These are phyloP conservation scores for Podaxis mareebaensis DNA, from an alignment of 768 basidiomycete species.

Conservation along the genomic window DNA sequence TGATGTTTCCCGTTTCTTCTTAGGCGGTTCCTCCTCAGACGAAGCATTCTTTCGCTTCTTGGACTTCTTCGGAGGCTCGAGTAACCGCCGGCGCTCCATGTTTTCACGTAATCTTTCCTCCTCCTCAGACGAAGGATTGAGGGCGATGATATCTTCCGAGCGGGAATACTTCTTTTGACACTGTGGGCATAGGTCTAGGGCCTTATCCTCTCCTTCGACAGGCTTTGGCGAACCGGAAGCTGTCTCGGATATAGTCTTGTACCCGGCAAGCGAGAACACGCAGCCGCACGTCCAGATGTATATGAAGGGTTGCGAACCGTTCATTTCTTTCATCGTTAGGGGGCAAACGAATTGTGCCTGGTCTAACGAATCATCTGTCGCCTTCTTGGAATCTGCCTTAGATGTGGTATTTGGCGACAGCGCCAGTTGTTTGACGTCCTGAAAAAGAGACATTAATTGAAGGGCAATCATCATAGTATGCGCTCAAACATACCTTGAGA, in stretches of 20 bases:
- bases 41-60: slow-evolving; percentile 60
- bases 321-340: slow-evolving; percentile 92
- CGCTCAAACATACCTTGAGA: slow-evolving; percentile 66
- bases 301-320: slow-evolving; percentile 84
- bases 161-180: slow-evolving; percentile 71
- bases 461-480: background rate
- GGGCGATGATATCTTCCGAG: slow-evolving; percentile 49
- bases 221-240: slow-evolving; percentile 26
- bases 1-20: slow-evolving; percentile 47
- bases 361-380: slow-evolving; percentile 37
- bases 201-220: slow-evolving; percentile 33
- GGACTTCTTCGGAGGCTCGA: slow-evolving; percentile 55
- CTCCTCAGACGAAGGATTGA: slow-evolving; percentile 76
- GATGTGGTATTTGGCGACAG: slow-evolving; percentile 75
- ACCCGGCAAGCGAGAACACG: slow-evolving; percentile 84
- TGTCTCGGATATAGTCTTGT: slow-evolving; percentile 61
- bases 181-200: slow-evolving; percentile 70
- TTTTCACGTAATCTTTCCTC: slow-evolving; percentile 53
- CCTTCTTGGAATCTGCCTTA: slow-evolving; percentile 31
- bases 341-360: slow-evolving; percentile 85
- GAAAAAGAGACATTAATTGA: background rate
- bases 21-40: slow-evolving; percentile 36
- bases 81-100: slow-evolving; percentile 60
- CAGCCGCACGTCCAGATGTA: slow-evolving; percentile 87
- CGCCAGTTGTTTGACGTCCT: slow-evolving; percentile 87